Evolutionary conservation across 2,329 filamentous ascomycete genomes (phyloP).

Genomic region (Ceratocystis albifundus): DNA sequence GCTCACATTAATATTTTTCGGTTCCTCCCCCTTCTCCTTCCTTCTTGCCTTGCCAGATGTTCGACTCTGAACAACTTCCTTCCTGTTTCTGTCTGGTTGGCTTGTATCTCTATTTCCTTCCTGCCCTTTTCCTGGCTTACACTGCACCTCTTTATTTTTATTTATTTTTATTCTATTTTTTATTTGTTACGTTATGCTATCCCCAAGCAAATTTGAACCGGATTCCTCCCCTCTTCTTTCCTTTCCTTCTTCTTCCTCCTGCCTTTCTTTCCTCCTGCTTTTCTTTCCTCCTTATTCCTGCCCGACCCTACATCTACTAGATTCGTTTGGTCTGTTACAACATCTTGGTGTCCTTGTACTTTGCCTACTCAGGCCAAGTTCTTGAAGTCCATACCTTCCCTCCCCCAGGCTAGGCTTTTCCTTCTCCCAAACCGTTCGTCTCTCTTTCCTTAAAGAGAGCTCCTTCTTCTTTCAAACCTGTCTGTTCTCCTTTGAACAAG

Average conservation of each 20-base stretch:
- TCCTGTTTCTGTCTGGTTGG: neutral
- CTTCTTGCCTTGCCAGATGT: constrained; percentile 4
- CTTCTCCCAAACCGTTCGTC: too few species aligned
- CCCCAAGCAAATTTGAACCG: neutral
- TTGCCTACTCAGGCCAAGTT: neutral
- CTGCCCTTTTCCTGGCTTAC: neutral
- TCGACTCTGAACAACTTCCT: neutral
- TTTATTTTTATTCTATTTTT: neutral
- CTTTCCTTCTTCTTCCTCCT: neutral
- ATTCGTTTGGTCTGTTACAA: neutral
- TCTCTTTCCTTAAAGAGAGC: too few species aligned
- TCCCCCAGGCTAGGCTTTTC: neutral
- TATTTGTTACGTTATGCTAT: neutral
- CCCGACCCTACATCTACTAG: neutral
- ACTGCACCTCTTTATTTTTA: too few species aligned
- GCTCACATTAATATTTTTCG: neutral
- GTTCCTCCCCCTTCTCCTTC: constrained; percentile 7
- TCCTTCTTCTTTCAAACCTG: too few species aligned
- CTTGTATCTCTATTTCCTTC: neutral
- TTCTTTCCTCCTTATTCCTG: neutral
- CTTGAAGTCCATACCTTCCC: neutral
- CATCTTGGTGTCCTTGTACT: neutral
- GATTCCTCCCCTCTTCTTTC: neutral
- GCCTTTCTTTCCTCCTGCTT: neutral
- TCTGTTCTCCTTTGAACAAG: too few species aligned